A percentile compares a stretch with the other conserved stretches of the same genome.
Conservation (phyloP, 2,329 filamentous ascomycete species). For the Stylonectria norvegica region DNA sequence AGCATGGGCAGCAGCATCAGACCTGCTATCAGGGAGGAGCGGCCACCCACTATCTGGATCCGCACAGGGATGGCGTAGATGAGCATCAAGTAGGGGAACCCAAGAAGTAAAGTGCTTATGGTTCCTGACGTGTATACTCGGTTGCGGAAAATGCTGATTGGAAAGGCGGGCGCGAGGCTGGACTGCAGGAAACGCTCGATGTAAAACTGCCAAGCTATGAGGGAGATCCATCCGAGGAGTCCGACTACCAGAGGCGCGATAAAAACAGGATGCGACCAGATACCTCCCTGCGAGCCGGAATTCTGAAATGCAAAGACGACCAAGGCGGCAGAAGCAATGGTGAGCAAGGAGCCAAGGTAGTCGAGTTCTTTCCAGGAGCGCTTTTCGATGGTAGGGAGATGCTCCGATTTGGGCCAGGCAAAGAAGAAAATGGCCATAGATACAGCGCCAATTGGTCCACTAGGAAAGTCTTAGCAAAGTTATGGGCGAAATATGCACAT, state of each 20-base stretch:
- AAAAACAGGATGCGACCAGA: conserved; percentile 42
- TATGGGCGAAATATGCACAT: no score
- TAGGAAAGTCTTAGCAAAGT: conserved; percentile 22
- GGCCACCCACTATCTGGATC: conserved; percentile 48
- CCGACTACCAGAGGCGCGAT: conserved; percentile 31
- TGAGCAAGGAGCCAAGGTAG: conserved; percentile 49
- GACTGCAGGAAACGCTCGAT: conserved; percentile 25
- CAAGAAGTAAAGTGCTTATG: conserved; percentile 45
- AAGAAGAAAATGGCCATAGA: conserved; percentile 47
- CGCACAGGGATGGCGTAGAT: conserved; percentile 49
- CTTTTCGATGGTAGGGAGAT: conserved; percentile 37
- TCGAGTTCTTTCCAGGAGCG: conserved; percentile 51
- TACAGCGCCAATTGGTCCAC: conserved; percentile 48
- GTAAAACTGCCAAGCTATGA: conserved; percentile 30
- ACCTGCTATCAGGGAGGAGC: conserved; percentile 44
- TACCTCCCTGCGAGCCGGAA: conserved; percentile 34
- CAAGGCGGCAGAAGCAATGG: conserved; percentile 51
- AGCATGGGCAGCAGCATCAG: conserved; percentile 54
- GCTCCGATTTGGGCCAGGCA: conserved; percentile 46
- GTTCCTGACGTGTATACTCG: conserved; percentile 42
- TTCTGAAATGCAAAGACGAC: conserved; percentile 58
- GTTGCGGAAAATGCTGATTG: conserved; percentile 46
- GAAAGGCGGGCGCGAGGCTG: conserved; percentile 41
- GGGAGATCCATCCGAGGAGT: conserved; percentile 24
- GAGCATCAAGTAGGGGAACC: conserved; percentile 48